Evolutionary conservation across 441 rosid genomes (phyloP).

Genomic region (Mallotus repandus): DNA sequence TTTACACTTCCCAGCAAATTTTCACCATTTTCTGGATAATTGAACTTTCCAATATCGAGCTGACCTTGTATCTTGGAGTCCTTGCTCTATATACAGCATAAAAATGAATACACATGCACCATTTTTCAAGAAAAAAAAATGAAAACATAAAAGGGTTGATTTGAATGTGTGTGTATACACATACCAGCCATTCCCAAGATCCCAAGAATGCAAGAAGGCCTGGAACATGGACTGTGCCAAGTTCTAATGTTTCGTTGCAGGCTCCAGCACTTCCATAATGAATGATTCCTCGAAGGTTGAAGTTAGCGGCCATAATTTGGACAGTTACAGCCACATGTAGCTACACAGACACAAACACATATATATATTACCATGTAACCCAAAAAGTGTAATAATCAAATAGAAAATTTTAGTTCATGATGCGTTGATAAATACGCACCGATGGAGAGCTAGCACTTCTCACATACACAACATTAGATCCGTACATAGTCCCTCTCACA

Average conservation of each 20-base stretch:
- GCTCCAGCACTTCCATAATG: constrained; percentile 5
- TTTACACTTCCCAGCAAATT: constrained; percentile 10
- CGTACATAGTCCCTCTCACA: background rate
- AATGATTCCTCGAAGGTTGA: background rate
- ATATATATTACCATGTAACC: no score
- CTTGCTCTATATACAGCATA: background rate
- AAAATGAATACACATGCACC: background rate
- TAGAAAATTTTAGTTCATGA: no score
- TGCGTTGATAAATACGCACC: no score
- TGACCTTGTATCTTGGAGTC: background rate
- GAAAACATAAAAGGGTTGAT: no score
- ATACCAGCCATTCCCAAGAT: constrained; percentile 13
- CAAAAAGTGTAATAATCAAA: no score
- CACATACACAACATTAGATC: background rate
- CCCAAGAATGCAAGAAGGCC: background rate
- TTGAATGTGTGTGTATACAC: no score
- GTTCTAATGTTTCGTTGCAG: background rate
- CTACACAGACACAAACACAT: background rate
- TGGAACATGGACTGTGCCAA: constrained; percentile 7
- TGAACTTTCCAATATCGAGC: background rate
- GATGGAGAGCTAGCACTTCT: background rate
- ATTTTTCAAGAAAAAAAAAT: background rate
- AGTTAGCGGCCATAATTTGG: background rate
- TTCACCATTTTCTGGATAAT: constrained; percentile 12
- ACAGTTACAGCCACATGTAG: background rate